Evolutionary conservation across 306 rosid species (phyloP).

Genomic region (Dicorynia guianensis): DNA sequence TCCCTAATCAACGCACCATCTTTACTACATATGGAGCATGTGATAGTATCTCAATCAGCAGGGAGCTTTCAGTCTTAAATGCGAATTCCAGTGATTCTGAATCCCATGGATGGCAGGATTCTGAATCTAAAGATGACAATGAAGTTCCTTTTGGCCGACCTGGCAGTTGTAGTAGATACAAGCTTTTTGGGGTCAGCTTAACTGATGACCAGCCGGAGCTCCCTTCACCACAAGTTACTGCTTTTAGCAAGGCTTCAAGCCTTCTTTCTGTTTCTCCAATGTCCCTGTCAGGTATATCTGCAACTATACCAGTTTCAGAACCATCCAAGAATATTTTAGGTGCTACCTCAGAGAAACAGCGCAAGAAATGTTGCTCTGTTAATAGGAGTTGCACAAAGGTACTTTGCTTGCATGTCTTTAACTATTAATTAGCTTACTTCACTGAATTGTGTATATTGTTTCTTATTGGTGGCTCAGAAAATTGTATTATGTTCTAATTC

Average conservation of each 20-base stretch:
- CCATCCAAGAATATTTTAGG: slow-evolving; percentile 41
- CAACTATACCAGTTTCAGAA: slow-evolving; percentile 42
- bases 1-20: slow-evolving; percentile 24
- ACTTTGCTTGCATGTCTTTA: slow-evolving; percentile 25
- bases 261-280: slow-evolving; percentile 55
- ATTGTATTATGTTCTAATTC: slow-evolving; percentile 8
- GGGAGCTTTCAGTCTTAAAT: slow-evolving; percentile 48
- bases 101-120: slow-evolving; percentile 44
- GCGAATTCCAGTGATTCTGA: slow-evolving; percentile 45
- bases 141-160: slow-evolving; percentile 46
- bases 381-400: slow-evolving; percentile 76
- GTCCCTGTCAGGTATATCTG: slow-evolving; percentile 50
- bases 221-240: slow-evolving; percentile 73
- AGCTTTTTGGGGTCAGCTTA: slow-evolving; percentile 66
- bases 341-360: slow-evolving; percentile 46
- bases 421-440: slow-evolving; percentile 23
- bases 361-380: slow-evolving; percentile 52
- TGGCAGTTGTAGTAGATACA: slow-evolving; percentile 35
- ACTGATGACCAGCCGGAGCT: slow-evolving; percentile 57
- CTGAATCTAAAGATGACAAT: slow-evolving; percentile 49
- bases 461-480: slow-evolving; percentile 25
- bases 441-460: slow-evolving; percentile 10
- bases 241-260: slow-evolving; percentile 42
- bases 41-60: slow-evolving; percentile 35
- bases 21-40: background rate